Base-by-base conservation (phyloP, 2,329 filamentous ascomycete genomes). In the Fusarium beomiforme region DNA sequence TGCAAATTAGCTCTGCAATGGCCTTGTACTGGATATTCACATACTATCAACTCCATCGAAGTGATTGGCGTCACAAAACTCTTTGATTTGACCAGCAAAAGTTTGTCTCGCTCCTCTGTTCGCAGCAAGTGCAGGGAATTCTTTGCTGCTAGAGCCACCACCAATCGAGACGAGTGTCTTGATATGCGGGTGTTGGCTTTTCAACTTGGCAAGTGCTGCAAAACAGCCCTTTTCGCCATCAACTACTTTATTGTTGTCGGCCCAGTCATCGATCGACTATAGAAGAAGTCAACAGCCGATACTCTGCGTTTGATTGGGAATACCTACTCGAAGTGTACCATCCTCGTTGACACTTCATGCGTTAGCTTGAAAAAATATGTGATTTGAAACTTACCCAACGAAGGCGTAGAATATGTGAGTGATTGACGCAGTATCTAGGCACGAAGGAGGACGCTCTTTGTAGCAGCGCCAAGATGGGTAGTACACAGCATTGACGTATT, bases 331-430 rank as follows among this genome's bases (percentile, higher is more conserved):
- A 2, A 82, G 74, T 34, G 75, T 75, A 12, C 77, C 78, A 64
- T 81, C 76, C 19, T 72, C 73, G 50, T 80, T 79, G 31, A 79
- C 81, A 19, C 81, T 82, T 57, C 21, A 16, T 11, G 5, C 2
- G 26, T 78, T 57, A 75, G 72, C 29, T 24, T 23, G 34, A n/a
- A n/a, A 43, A 19, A 4, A 17, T 23, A 2, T 17, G 6, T 4
- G 26, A 5, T 21, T 21, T 11, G 19, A 14, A 26, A 60, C 77
- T 64, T 70, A 82, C 81, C 81, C 87, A 63, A 89, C 86, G 83
- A 91, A 91, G 24, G 90, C 87, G 74, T 91, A 91, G 73, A 90
- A 89, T 11, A 91, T 82, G 75, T 91, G 89, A 10, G 89, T 90
- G 62, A 91, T 85, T 59, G 85, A 85, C 41, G 85, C 82, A 69